phyloP scores from a whole-genome alignment of 352 stramenopile species.

The Saprolegnia parasitica region DNA sequence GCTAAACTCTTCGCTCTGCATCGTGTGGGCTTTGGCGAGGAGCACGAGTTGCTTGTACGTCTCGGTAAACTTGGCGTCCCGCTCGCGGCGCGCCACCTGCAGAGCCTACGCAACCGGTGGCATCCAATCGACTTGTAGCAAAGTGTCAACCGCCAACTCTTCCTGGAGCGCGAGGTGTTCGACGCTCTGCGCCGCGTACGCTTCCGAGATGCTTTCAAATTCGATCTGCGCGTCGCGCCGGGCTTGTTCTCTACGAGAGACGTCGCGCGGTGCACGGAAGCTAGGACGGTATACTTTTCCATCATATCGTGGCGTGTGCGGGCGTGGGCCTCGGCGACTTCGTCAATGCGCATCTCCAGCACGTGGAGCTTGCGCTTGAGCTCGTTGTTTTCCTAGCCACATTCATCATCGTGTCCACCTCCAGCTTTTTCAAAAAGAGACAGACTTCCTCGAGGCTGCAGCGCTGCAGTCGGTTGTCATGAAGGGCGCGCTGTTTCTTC shows the following conservation, averaged over 20 bases:
- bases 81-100: conserved; percentile 54
- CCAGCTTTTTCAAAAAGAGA: neutral
- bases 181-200: conserved; percentile 62
- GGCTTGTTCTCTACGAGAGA: conserved; percentile 53
- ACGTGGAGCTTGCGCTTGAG: conserved; percentile 72
- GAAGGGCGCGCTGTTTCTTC: conserved; percentile 61
- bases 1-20: conserved; percentile 54
- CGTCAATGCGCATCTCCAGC: conserved; percentile 68
- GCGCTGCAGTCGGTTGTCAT: conserved; percentile 55
- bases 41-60: conserved; percentile 79
- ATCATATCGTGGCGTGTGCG: neutral
- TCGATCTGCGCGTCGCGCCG: conserved; percentile 53
- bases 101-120: conserved; percentile 36
- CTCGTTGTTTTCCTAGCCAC: conserved; percentile 50
- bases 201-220: conserved; percentile 53
- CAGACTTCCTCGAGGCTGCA: conserved; percentile 46
- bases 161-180: conserved; percentile 53
- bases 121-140: neutral
- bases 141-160: conserved; percentile 39
- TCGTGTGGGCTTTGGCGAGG: conserved; percentile 74
- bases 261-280: conserved; percentile 46
- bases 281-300: conserved; percentile 25
- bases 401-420: neutral
- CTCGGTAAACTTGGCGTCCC: conserved; percentile 51
- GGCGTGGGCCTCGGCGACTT: conserved; percentile 57